A percentile compares a stretch with the other conserved stretches of the same genome.
These are phyloP conservation scores for Dioscorea alata DNA, from an alignment of 106 monocot species.

Conservation along the genomic window DNA sequence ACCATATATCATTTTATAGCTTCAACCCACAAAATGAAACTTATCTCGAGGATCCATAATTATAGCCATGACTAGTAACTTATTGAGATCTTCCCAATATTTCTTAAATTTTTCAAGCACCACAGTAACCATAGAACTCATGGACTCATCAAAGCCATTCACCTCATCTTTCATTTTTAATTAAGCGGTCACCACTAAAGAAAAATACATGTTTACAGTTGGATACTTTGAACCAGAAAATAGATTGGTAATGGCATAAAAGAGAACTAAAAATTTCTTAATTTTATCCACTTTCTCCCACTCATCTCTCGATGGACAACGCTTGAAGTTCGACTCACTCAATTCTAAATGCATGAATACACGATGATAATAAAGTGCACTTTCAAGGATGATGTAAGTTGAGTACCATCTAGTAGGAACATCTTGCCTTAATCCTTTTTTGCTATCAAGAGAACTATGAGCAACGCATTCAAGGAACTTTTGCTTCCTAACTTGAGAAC, in stretches of 20 bases:
- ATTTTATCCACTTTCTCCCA: too few relatives aligned
- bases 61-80: background rate
- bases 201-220: conserved; percentile 4
- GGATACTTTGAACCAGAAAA: conserved; percentile 12
- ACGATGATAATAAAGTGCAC: background rate
- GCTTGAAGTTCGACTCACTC: background rate
- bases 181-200: background rate
- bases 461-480: conserved; percentile 1
- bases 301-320: conserved; percentile 8
- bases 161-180: background rate
- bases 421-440: conserved; percentile 10
- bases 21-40: background rate
- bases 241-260: background rate
- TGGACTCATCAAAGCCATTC: background rate
- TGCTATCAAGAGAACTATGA: background rate
- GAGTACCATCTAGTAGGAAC: conserved; percentile 8
- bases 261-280: background rate
- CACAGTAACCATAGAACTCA: background rate
- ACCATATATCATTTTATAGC: background rate
- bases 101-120: background rate
- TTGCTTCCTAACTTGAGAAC: conserved; percentile 6
- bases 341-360: background rate
- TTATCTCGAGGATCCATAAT: background rate
- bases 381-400: conserved; percentile 3
- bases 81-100: background rate